Evolutionary conservation across 1,284 basidiomycete genomes (phyloP).

Genomic region (Apiotrichum akiyoshidainum): DNA sequence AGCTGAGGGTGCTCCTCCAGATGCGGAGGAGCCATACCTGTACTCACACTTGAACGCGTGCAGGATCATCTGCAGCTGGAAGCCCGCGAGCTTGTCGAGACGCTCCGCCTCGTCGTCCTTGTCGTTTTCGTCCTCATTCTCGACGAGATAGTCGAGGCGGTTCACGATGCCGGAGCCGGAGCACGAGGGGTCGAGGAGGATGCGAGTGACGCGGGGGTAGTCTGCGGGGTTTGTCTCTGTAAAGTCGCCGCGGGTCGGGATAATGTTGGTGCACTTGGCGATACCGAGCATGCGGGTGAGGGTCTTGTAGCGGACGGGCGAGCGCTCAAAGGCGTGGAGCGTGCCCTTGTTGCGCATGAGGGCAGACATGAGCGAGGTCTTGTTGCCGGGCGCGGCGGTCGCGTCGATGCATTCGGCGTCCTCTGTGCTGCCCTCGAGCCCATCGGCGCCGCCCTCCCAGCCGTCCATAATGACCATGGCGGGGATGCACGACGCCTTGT

Average conservation of each 20-base stretch:
- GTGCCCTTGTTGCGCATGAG: constrained; percentile 77
- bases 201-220: constrained; percentile 70
- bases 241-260: constrained; percentile 71
- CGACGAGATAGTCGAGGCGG: constrained; percentile 74
- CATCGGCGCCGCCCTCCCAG: constrained; percentile 23
- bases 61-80: constrained; percentile 86
- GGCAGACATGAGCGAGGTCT: constrained; percentile 89
- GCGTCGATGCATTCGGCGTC: constrained; percentile 73
- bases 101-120: constrained; percentile 53
- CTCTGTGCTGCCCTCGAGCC: not conserved
- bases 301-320: constrained; percentile 71
- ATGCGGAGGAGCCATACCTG: too few relatives aligned
- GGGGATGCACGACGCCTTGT: constrained; percentile 97
- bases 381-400: constrained; percentile 98
- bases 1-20: too few relatives aligned
- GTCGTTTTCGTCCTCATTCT: constrained; percentile 16
- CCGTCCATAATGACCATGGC: constrained; percentile 66
- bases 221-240: constrained; percentile 65
- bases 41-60: constrained; percentile 88
- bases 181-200: constrained; percentile 88
- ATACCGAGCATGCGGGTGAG: constrained; percentile 75
- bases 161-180: constrained; percentile 90
- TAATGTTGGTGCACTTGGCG: constrained; percentile 74
- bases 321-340: constrained; percentile 83
- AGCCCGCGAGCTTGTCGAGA: constrained; percentile 73